Conservation (phyloP, 768 basidiomycete genomes). For the Xerocomellus amylosporus region DNA sequence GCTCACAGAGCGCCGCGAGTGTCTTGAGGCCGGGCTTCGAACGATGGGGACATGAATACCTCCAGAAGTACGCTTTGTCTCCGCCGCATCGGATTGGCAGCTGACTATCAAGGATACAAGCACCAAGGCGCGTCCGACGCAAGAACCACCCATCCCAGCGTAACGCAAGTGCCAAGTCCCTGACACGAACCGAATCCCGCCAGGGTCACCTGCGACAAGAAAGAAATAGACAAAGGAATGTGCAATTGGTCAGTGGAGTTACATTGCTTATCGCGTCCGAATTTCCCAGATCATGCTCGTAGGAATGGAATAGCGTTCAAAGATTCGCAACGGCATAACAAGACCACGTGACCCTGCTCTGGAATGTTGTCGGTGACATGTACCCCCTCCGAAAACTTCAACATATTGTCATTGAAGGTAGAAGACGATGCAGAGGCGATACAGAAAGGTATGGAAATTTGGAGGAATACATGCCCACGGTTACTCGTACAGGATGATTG, state of each 20-base stretch:
- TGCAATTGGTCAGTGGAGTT: not conserved
- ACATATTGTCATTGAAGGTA: slow-evolving; percentile 1
- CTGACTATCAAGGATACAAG: slow-evolving; percentile 3
- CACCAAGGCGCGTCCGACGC: slow-evolving; percentile 6
- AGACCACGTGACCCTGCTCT: slow-evolving; percentile 8
- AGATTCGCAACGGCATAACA: not conserved
- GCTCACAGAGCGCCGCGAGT: slow-evolving; percentile 10
- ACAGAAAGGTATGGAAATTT: slow-evolving; percentile 7
- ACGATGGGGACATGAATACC: slow-evolving; percentile 27
- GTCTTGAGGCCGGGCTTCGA: not conserved
- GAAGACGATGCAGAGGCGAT: not conserved
- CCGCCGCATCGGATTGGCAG: not conserved
- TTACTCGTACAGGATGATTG: slow-evolving; percentile 18
- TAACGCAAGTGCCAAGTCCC: not conserved
- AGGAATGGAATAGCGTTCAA: not conserved
- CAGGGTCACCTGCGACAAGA: not conserved
- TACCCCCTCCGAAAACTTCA: not conserved
- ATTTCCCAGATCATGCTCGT: not conserved
- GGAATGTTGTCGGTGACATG: not conserved
- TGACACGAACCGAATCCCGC: not conserved
- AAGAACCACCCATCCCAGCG: slow-evolving; percentile 12
- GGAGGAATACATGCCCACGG: slow-evolving; percentile 3
- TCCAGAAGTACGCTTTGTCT: slow-evolving; percentile 9
- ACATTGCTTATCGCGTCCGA: not conserved
- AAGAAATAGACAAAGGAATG: not conserved